These are phyloP conservation scores for Aspergillus neotritici DNA, from an alignment of 2,329 filamentous ascomycete genomes.

Conservation along the genomic window DNA sequence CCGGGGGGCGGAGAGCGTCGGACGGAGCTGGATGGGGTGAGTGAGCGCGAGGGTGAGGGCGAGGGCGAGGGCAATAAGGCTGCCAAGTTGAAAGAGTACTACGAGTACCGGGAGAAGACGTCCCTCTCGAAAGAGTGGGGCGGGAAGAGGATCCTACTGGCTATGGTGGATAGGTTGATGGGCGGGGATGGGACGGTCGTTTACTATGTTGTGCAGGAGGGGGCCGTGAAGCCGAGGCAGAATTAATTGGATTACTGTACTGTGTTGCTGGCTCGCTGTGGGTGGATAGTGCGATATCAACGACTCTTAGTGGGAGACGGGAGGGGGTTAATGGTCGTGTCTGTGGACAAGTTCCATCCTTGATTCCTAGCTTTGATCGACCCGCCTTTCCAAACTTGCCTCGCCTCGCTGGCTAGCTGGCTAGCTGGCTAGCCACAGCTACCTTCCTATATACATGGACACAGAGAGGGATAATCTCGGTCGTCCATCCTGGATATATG, in stretches of 20 bases:
- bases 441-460: background rate
- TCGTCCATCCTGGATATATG: background rate
- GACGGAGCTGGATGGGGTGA: conserved; percentile 7
- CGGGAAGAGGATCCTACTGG: conserved; percentile 52
- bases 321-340: too few relatives aligned
- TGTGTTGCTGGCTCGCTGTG: too few relatives aligned
- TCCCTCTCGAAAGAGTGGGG: conserved; percentile 35
- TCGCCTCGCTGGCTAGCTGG: too few relatives aligned
- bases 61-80: conserved; percentile 21
- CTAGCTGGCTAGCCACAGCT: too few relatives aligned
- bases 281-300: background rate
- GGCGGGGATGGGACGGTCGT: conserved; percentile 57
- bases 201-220: conserved; percentile 61
- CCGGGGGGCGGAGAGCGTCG: conserved; percentile 16
- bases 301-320: too few relatives aligned
- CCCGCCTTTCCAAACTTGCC: too few relatives aligned
- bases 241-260: conserved; percentile 39
- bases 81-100: conserved; percentile 28
- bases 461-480: too few relatives aligned
- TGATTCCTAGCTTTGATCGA: too few relatives aligned
- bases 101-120: conserved; percentile 22
- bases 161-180: conserved; percentile 48
- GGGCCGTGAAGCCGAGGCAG: conserved; percentile 59
- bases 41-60: conserved; percentile 9
- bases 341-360: too few relatives aligned